Evolutionary conservation across 192 early-diverging fungal genomes (phyloP), one percentile per base, ranked within the genome.

Genomic region (Backusella tarrabulga): DNA sequence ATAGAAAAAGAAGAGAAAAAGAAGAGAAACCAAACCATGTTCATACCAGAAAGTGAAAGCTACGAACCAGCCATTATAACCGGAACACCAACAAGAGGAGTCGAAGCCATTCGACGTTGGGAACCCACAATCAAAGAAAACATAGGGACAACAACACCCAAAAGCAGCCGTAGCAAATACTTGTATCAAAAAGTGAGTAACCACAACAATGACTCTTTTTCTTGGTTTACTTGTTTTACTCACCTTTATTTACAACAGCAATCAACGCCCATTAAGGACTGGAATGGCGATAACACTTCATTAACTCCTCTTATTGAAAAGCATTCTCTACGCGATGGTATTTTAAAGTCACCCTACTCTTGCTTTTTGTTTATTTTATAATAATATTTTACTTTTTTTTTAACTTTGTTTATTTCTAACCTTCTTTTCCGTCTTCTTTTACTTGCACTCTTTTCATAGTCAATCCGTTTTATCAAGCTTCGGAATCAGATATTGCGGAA

Each of bases 261-360:
- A 63, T 63, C 56, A 63, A 63, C 56, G 23, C 56, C 56, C 4
- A 26, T 63, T 29, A 63, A 29, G 23, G 9, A 23, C 3, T 63
- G 9, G 23, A 63, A 29, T 50, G 19, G 6, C 46, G 46, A 50
- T 14, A 68, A 36, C 2, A 72, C 71, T 7, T 72, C 71, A 19
- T 72, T 72, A 34, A 72, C 71, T 29, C 71, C 71, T 17, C 71
- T 72, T 32, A 72, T 72, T 26, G 71, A 72, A 29, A 41, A 26
- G 2, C 40, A 72, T 17, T 32, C 71, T 32, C 15, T 72, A 72
- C 40, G 71, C 29, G 71, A 72, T 44, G 71, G 71, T 72, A 72
- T 63, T 63, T 63, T 63, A 63, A 63, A 63, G 56, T 63, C 56
- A 63, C 56, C 56, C 29, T 63, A 4, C 56, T 63, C 23, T 56